Conservation (phyloP, 371 early-diverging fungal genomes). For the Chytridiales sp. region DNA sequence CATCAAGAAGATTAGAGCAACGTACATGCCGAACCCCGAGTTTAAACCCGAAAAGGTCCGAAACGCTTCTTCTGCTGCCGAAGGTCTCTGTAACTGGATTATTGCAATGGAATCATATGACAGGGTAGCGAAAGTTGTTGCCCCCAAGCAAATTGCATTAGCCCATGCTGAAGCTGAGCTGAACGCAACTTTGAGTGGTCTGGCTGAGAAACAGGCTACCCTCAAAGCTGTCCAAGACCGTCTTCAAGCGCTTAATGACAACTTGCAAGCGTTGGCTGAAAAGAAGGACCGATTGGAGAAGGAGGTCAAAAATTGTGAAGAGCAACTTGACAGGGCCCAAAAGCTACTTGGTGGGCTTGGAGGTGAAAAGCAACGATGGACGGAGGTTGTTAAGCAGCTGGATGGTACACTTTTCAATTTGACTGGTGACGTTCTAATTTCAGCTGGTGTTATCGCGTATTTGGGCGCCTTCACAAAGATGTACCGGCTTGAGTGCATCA, state of each 20-base stretch:
- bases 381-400: conserved; percentile 48
- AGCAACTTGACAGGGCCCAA: conserved; percentile 57
- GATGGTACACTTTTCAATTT: conserved; percentile 46
- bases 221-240: conserved; percentile 52
- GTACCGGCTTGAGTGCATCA: conserved; percentile 43
- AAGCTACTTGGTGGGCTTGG: conserved; percentile 57
- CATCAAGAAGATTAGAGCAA: conserved; percentile 51
- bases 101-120: conserved; percentile 64
- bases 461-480: conserved; percentile 55
- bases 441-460: conserved; percentile 56
- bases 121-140: conserved; percentile 58
- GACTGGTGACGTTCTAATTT: conserved; percentile 54
- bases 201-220: conserved; percentile 53
- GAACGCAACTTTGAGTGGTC: conserved; percentile 50
- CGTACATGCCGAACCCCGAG: conserved; percentile 56
- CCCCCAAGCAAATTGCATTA: conserved; percentile 59
- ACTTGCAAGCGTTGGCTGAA: conserved; percentile 46
- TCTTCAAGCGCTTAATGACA: conserved; percentile 51
- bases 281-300: conserved; percentile 50
- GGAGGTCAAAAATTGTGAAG: conserved; percentile 53
- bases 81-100: conserved; percentile 62
- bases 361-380: conserved; percentile 61
- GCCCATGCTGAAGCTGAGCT: conserved; percentile 54
- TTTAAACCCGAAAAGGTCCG: conserved; percentile 62
- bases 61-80: conserved; percentile 63